Conservation (phyloP, 202 grass and related monocot species). For the Brachypodium distachyon region DNA sequence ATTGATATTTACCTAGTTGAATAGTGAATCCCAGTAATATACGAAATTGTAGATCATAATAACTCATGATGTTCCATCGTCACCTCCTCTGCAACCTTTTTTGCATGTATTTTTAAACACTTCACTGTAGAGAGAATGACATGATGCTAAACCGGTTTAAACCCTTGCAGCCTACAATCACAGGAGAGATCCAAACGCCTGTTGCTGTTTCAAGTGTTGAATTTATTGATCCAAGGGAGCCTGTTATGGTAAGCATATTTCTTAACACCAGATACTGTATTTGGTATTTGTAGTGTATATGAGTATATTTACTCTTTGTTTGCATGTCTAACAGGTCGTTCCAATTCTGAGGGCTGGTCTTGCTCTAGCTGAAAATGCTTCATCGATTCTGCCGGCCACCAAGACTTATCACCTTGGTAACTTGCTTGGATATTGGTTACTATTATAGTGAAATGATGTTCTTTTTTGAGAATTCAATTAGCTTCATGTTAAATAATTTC, state of each 20-base stretch:
- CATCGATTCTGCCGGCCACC: conserved; percentile 74
- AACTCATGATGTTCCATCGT: neutral
- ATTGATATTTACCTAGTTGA: neutral
- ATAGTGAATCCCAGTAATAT: neutral
- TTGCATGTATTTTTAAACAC: neutral
- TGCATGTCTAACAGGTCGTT: conserved; percentile 70
- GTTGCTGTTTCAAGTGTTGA: conserved; percentile 75
- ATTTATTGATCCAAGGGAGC: conserved; percentile 89
- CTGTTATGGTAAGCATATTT: conserved; percentile 62
- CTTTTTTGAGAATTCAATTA: neutral
- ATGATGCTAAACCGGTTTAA: conserved; percentile 5
- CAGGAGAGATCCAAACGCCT: conserved; percentile 75
- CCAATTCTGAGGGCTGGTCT: conserved; percentile 95
- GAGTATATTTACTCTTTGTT: conserved; percentile 32
- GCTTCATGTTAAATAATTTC: neutral
- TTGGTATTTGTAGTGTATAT: conserved; percentile 3
- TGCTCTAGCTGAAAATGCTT: conserved; percentile 74
- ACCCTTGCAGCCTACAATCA: conserved; percentile 72
- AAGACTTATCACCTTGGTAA: conserved; percentile 96
- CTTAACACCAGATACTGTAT: neutral
- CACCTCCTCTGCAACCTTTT: neutral
- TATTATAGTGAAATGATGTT: neutral
- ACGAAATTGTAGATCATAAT: neutral
- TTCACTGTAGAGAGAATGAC: neutral
- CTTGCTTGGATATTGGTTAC: conserved; percentile 1